Conservation (phyloP, 2,329 filamentous ascomycete species). For the Volutella citrinella region DNA sequence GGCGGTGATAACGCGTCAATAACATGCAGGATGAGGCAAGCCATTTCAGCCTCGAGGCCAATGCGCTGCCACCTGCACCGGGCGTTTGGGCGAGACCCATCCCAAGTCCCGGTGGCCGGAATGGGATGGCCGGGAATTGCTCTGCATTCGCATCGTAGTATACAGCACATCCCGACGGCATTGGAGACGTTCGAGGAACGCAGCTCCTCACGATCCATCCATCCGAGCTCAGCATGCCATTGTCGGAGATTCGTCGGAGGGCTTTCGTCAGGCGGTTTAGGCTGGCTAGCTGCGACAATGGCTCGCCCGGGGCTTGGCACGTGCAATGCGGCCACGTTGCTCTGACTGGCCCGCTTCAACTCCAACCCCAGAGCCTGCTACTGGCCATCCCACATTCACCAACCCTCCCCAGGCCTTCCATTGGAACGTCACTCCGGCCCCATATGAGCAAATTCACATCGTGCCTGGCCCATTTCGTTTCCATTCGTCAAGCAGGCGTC, state of each 20-base stretch:
- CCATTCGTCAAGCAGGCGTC: too few species aligned
- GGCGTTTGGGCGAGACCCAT: constrained; percentile 15
- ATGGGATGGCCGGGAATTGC: too few species aligned
- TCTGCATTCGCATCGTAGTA: too few species aligned
- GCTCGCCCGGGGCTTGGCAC: constrained; percentile 6
- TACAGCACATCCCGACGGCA: too few species aligned
- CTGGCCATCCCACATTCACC: constrained; percentile 3
- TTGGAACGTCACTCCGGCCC: too few species aligned
- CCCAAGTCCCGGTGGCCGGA: constrained; percentile 7
- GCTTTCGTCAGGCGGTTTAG: too few species aligned
- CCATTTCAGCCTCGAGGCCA: constrained; percentile 18
- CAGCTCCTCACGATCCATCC: too few species aligned
- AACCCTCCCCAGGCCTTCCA: constrained; percentile 6
- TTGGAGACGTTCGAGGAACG: too few species aligned
- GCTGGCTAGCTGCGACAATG: too few species aligned
- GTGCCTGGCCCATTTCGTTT: too few species aligned
- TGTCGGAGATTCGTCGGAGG: constrained; percentile 9
- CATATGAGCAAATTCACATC: too few species aligned
- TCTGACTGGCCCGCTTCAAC: constrained; percentile 18
- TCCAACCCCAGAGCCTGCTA: constrained; percentile 10
- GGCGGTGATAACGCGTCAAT: constrained; percentile 12
- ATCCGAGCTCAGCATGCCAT: too few species aligned
- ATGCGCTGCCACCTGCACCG: constrained; percentile 20
- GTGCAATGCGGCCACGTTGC: constrained; percentile 11
- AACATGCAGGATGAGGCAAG: constrained; percentile 12